These are phyloP conservation scores for Phylloporus sp. DNA, from an alignment of 768 basidiomycete genomes.

Conservation along the genomic window DNA sequence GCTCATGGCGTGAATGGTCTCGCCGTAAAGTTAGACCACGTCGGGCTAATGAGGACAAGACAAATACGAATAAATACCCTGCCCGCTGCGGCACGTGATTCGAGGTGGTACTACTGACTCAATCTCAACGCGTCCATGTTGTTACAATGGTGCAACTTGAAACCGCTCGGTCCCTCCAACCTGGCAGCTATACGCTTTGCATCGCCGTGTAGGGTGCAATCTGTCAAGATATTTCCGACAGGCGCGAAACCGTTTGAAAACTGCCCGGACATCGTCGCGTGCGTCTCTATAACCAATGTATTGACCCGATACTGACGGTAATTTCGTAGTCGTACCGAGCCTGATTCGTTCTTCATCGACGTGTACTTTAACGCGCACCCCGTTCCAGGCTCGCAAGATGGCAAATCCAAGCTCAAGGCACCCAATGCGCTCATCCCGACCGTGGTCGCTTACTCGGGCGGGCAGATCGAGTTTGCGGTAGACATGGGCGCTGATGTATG, in stretches of 20 bases:
- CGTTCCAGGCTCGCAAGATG: conserved; percentile 36
- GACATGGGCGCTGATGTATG: conserved; percentile 67
- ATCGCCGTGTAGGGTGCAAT: conserved; percentile 60
- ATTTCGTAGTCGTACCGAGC: conserved; percentile 57
- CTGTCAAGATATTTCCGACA: conserved; percentile 66
- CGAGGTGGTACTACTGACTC: no score
- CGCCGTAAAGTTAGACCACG: background rate
- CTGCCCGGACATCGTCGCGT: conserved; percentile 62
- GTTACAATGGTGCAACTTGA: conserved; percentile 63
- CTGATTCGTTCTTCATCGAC: conserved; percentile 67
- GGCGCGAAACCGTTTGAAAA: conserved; percentile 56
- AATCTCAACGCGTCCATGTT: conserved; percentile 35
- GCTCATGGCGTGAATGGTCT: conserved; percentile 35
- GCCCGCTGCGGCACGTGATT: conserved; percentile 15
- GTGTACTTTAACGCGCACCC: conserved; percentile 71
- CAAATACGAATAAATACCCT: conserved; percentile 16
- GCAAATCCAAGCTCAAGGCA: conserved; percentile 56
- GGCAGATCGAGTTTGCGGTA: conserved; percentile 58
- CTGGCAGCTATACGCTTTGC: conserved; percentile 71
- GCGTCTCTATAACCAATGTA: conserved; percentile 20
- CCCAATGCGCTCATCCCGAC: conserved; percentile 72
- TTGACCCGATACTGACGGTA: background rate
- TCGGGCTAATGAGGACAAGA: background rate
- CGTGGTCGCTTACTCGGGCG: conserved; percentile 65
- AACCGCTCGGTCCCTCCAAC: conserved; percentile 50